Percentiles rank a stretch among this genome's conserved stretches.
Evolutionary conservation across 169 alveolate species (phyloP).

Genomic region (Plasmodium inui): DNA sequence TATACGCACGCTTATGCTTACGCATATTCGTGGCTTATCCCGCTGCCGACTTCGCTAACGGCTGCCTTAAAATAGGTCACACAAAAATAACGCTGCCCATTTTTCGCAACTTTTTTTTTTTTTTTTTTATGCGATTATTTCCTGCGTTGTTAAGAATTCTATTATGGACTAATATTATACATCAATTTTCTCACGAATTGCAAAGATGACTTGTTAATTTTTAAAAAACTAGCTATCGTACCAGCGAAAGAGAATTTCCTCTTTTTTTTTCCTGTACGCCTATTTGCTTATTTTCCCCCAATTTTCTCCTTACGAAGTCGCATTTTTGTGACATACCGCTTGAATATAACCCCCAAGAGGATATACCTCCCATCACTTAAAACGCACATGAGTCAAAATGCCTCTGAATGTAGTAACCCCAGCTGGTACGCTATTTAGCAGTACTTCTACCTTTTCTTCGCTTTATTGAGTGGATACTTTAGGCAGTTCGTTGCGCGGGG

Average conservation of each 20-base stretch:
- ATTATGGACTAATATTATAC: background rate
- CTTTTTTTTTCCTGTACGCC: background rate
- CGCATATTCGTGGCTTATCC: background rate
- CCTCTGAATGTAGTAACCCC: constrained; percentile 58
- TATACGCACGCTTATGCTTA: background rate
- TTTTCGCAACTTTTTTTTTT: background rate
- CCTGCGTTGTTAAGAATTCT: background rate
- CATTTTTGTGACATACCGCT: background rate
- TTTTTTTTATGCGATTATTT: background rate
- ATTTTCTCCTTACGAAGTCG: background rate
- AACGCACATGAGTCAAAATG: constrained; percentile 27
- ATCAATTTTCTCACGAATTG: background rate
- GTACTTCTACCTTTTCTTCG: background rate
- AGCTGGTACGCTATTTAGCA: constrained; percentile 18
- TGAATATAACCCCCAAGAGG: background rate
- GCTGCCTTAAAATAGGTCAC: background rate
- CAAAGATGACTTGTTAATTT: background rate
- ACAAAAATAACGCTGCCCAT: background rate
- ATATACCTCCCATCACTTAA: background rate
- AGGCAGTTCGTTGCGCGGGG: background rate
- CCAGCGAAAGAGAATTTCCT: background rate
- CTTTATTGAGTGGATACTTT: background rate
- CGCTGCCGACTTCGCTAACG: background rate
- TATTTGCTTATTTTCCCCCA: background rate
- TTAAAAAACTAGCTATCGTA: background rate